Evolutionary conservation across 1,284 basidiomycete species (phyloP).

Genomic region (Cutaneotrichosporon arboriforme): DNA sequence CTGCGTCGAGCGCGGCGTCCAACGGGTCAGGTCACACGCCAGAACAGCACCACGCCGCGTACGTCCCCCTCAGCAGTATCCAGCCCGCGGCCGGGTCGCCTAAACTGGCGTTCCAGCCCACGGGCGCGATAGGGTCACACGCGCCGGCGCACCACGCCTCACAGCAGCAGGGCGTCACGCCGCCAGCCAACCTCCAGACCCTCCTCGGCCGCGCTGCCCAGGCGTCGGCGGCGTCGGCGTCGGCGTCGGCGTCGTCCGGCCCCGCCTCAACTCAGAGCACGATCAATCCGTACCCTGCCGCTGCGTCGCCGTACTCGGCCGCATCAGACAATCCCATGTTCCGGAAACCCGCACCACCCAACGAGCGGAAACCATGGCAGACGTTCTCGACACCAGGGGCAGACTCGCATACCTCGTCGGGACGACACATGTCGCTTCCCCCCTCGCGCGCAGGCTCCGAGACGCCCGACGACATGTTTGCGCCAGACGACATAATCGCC

Average conservation of each 20-base stretch:
- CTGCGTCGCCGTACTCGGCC: neutral
- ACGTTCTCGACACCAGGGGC: slow-evolving; percentile 2
- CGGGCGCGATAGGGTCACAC: neutral
- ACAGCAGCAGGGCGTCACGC: neutral
- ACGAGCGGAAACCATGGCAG: slow-evolving; percentile 7
- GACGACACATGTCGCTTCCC: slow-evolving; percentile 22
- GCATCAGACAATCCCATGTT: neutral
- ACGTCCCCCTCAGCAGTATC: neutral
- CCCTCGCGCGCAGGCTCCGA: slow-evolving; percentile 39
- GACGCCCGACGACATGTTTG: slow-evolving; percentile 38
- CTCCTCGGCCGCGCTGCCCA: neutral
- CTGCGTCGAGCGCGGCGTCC: slow-evolving; percentile 21
- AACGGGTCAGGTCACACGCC: slow-evolving; percentile 29
- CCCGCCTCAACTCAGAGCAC: slow-evolving; percentile 1
- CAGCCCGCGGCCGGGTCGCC: slow-evolving; percentile 4
- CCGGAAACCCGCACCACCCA: neutral
- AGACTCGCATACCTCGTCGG: neutral
- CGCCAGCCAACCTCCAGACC: slow-evolving; percentile 8
- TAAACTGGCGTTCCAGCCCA: slow-evolving; percentile 7
- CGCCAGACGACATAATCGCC: slow-evolving; percentile 41
- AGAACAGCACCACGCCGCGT: neutral
- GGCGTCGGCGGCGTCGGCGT: neutral
- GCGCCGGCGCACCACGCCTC: neutral
- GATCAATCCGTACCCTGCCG: slow-evolving; percentile 11
- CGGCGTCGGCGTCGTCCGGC: no score